These are phyloP conservation scores for Rhodomyrtus tomentosa DNA, from an alignment of 345 rosid genomes.

Conservation along the genomic window DNA sequence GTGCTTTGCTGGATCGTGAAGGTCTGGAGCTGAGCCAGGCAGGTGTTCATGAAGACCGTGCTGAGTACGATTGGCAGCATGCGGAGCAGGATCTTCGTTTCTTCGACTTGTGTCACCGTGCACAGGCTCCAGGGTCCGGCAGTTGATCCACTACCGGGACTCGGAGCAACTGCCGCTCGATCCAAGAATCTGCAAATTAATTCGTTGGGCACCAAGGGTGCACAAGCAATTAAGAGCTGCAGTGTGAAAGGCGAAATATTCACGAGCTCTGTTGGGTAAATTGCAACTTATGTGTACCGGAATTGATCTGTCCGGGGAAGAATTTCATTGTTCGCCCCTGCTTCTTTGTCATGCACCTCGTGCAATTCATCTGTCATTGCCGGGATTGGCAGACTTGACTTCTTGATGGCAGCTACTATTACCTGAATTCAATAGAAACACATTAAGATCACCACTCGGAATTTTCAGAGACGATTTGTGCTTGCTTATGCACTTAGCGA, in stretches of 20 bases:
- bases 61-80: constrained; percentile 47
- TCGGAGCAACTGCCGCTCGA: constrained; percentile 28
- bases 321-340: constrained; percentile 19
- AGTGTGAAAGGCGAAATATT: neutral
- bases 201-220: neutral
- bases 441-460: neutral
- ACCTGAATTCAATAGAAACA: constrained; percentile 14
- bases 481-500: neutral
- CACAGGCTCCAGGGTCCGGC: constrained; percentile 38
- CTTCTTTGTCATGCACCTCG: constrained; percentile 32
- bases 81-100: constrained; percentile 44
- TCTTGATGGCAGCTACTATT: constrained; percentile 29
- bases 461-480: neutral
- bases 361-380: constrained; percentile 27
- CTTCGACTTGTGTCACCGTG: constrained; percentile 56
- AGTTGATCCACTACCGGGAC: constrained; percentile 3
- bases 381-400: constrained; percentile 27
- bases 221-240: neutral
- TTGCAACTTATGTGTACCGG: constrained; percentile 13
- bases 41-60: constrained; percentile 61
- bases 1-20: constrained; percentile 51
- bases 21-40: constrained; percentile 61
- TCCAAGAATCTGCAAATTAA: constrained; percentile 27
- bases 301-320: constrained; percentile 38
- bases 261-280: neutral